Percentiles rank a stretch among this genome's conserved stretches.
Conservation (phyloP, 441 rosid genomes). For the Daphne laureola region DNA sequence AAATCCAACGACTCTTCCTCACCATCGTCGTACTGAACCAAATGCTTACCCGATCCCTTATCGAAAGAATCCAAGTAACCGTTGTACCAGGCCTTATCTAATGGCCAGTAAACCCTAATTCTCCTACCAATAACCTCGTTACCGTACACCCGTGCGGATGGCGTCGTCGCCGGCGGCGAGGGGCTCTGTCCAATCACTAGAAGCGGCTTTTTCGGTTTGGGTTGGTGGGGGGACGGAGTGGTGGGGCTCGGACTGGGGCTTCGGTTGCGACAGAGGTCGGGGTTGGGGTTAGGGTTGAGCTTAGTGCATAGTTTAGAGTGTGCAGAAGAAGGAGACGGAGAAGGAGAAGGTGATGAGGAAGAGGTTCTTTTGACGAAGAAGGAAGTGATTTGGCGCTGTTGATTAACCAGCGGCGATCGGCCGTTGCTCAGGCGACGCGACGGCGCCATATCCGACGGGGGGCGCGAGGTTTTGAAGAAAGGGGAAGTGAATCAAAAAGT, state of each 20-base stretch:
- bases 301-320: conserved; percentile 31
- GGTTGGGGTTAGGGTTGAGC: conserved; percentile 27
- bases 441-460: conserved; percentile 45
- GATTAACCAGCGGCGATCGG: conserved; percentile 75
- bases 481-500: neutral
- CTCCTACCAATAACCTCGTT: conserved; percentile 60
- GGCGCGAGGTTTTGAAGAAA: neutral
- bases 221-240: conserved; percentile 66
- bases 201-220: conserved; percentile 47
- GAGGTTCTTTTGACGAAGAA: conserved; percentile 50
- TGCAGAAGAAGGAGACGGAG: conserved; percentile 30
- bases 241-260: conserved; percentile 46
- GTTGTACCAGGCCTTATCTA: conserved; percentile 87
- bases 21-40: conserved; percentile 63
- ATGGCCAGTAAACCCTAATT: conserved; percentile 87
- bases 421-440: conserved; percentile 65
- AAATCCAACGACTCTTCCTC: conserved; percentile 91
- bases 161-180: conserved; percentile 26
- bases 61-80: conserved; percentile 47
- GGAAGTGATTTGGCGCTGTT: conserved; percentile 67
- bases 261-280: conserved; percentile 20
- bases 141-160: conserved; percentile 28
- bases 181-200: conserved; percentile 57
- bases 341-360: conserved; percentile 28
- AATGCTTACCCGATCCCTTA: conserved; percentile 52